These are phyloP conservation scores for Barnettozyma vustinii DNA, from an alignment of 805 yeast species.

Conservation along the genomic window DNA sequence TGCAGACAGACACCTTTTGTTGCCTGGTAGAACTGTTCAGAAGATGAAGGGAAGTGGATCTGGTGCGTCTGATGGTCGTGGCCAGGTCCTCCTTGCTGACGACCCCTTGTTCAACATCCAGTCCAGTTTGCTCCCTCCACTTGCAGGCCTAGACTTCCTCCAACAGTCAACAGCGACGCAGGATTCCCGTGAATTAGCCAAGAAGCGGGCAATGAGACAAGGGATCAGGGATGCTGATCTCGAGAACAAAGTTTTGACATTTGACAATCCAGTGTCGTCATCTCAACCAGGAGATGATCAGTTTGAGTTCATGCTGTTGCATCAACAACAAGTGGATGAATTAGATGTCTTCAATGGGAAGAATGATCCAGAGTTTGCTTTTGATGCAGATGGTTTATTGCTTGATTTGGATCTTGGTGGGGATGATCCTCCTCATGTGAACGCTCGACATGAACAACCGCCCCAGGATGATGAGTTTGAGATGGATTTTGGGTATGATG, in stretches of 20 bases:
- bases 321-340: conserved; percentile 7
- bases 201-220: conserved; percentile 2
- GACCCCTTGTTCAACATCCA: conserved; percentile 35
- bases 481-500: conserved; percentile 10
- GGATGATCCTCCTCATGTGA: neutral
- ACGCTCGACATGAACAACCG: neutral
- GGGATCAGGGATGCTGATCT: conserved; percentile 17
- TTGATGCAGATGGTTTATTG: conserved; percentile 24
- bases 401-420: conserved; percentile 10
- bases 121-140: conserved; percentile 26
- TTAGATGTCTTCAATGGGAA: conserved; percentile 4
- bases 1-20: neutral
- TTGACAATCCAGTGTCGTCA: conserved; percentile 1
- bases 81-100: conserved; percentile 27
- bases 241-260: conserved; percentile 14
- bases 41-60: neutral
- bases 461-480: conserved; percentile 2
- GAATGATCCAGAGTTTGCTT: conserved; percentile 21
- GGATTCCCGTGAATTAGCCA: neutral
- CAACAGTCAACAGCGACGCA: neutral
- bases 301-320: neutral
- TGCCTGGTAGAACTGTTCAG: neutral
- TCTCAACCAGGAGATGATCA: conserved; percentile 6
- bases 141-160: conserved; percentile 17
- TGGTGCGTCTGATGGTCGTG: neutral